Conservation (phyloP, 176 grass and related monocot species). For the Leersia perrieri region DNA sequence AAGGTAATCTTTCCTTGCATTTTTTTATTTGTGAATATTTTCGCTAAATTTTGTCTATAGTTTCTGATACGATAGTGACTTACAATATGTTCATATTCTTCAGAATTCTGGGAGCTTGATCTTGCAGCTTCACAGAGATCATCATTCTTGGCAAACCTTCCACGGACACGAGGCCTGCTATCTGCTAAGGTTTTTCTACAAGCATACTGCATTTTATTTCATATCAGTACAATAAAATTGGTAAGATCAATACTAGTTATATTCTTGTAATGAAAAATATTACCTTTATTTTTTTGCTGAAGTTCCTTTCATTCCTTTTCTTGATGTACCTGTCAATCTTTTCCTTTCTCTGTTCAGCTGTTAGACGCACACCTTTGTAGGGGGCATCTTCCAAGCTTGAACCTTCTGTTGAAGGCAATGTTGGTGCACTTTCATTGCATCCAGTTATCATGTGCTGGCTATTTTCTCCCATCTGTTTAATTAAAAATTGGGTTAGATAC, state of each 20-base stretch:
- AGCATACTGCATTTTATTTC: slow-evolving; percentile 72
- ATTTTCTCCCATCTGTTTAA: slow-evolving; percentile 50
- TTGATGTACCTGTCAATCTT: slow-evolving; percentile 94
- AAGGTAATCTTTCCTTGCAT: not conserved
- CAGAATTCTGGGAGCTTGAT: slow-evolving; percentile 46
- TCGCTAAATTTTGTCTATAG: slow-evolving; percentile 1
- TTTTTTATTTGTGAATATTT: not conserved
- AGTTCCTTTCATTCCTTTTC: slow-evolving; percentile 92
- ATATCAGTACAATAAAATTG: slow-evolving; percentile 21
- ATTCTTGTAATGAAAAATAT: slow-evolving; percentile 20
- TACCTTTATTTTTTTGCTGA: slow-evolving; percentile 99
- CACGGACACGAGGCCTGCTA: slow-evolving; percentile 82
- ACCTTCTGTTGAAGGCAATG: slow-evolving; percentile 45
- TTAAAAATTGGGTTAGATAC: slow-evolving; percentile 23
- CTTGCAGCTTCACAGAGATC: slow-evolving; percentile 64
- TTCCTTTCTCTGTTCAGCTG: slow-evolving; percentile 86
- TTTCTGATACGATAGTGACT: slow-evolving; percentile 30
- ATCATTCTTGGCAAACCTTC: slow-evolving; percentile 94
- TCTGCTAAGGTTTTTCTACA: slow-evolving; percentile 99
- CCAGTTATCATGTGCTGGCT: slow-evolving; percentile 54
- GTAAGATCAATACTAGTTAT: slow-evolving; percentile 17
- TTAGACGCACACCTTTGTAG: slow-evolving; percentile 73
- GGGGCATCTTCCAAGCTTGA: slow-evolving; percentile 63
- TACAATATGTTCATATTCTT: slow-evolving; percentile 66
- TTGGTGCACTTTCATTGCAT: slow-evolving; percentile 38